Base-by-base conservation (phyloP, 1,284 basidiomycete genomes). In the Ustilago shanxiensis region DNA sequence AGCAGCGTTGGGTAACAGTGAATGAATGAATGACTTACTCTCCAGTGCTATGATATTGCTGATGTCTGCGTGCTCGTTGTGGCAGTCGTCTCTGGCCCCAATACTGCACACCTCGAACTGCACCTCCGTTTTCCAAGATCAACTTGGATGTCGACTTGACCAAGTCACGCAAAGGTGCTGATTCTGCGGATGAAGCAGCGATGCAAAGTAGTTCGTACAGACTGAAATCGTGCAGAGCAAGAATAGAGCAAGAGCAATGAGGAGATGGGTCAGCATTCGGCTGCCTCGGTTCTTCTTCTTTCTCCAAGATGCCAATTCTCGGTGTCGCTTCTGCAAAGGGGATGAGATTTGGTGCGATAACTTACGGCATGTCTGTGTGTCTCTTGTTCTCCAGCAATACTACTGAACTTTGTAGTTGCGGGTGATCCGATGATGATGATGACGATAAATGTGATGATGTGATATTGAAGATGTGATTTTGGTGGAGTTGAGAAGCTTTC, bases 51-150 rank as follows among this genome's bases (percentile, higher is more conserved):
- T 93, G 90, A 60, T 87, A 89, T 47, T 89, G 88, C 70, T 91
- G 90, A 66, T 93, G 91, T 67, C 91, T 87, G 79, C 90, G 88
- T 91, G 93, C 93, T 39, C 90, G 88, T 81, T 94, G 92, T 1
- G 93, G 93, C 6, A 95, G 89, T 3, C 89, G 89, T 54, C 89
- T 88, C 18, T 91, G 91, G 4, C 94, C 94, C 90, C 90, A 91
- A 60, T 90, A 93, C 56, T 92, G 89, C 65, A 95, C 89, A 51
- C 89, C 89, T 28, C 93, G 90, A 26, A 95, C 93, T 50, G 93
- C 92, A 28, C 93, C 93, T 57, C 93, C 94, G 22, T 89, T 87
- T 67, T 92, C 88, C 88, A 95, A 89, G 61, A 95, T 88, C 83
- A 93, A 91, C 63, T 88, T 89, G 22, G 93, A 92, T 6, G 92